These are phyloP conservation scores for Sequoia sempervirens DNA, from an alignment of 75 land plant species.

Conservation along the genomic window DNA sequence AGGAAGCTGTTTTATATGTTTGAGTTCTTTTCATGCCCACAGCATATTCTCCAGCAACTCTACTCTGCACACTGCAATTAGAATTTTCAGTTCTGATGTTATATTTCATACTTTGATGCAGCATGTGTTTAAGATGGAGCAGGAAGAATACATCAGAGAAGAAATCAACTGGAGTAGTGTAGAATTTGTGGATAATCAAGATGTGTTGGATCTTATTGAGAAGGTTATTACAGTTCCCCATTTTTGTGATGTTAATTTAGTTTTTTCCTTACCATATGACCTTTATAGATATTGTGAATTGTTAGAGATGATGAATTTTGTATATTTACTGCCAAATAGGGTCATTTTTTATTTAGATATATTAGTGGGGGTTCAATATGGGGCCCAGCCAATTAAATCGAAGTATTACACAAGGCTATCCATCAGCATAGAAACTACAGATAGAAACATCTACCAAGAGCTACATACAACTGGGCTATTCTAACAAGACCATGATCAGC, in stretches of 20 bases:
- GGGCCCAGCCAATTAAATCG: no score
- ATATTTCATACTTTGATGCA: conserved; percentile 20
- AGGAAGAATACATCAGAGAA: conserved; percentile 89
- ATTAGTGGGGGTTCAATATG: no score
- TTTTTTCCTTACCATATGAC: neutral
- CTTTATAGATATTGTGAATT: neutral
- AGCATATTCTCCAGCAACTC: neutral
- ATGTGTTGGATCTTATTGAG: conserved; percentile 86
- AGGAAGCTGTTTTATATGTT: neutral
- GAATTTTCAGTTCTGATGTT: neutral
- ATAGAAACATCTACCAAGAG: no score
- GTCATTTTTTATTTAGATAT: neutral
- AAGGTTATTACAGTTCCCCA: conserved; percentile 39
- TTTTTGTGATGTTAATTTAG: neutral
- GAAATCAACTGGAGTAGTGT: conserved; percentile 95
- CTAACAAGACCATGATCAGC: no score
- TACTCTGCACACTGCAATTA: neutral
- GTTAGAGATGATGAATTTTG: neutral
- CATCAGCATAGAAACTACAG: no score
- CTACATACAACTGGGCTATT: no score
- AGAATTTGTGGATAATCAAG: conserved; percentile 94
- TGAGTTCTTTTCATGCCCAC: neutral
- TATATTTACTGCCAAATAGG: neutral
- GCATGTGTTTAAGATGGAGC: conserved; percentile 99
- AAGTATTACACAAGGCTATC: no score